phyloP scores from a whole-genome alignment of 352 stramenopile genomes.

The Heterotrichella gracilis region DNA sequence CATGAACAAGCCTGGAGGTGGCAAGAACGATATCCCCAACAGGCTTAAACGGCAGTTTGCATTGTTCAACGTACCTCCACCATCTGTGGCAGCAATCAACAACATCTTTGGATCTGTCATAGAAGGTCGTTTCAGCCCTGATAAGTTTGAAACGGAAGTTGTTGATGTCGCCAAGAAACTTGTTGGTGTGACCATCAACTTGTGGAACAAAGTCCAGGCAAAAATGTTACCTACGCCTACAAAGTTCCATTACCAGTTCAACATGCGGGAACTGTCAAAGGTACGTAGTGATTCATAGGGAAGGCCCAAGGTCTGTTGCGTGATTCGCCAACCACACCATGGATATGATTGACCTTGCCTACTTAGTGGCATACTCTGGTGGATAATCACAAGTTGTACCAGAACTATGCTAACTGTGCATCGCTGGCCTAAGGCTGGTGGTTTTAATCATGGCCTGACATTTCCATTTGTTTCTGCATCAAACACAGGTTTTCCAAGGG shows the following conservation, averaged over 20 bases:
- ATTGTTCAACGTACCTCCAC: slow-evolving; percentile 83
- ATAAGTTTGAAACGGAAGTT: slow-evolving; percentile 39
- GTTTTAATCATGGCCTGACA: too few species aligned
- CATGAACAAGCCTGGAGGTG: slow-evolving; percentile 79
- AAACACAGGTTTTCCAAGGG: slow-evolving; percentile 90
- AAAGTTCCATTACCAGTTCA: slow-evolving; percentile 98
- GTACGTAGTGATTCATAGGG: too few species aligned
- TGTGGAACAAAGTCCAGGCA: slow-evolving; percentile 82
- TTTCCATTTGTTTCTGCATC: too few species aligned
- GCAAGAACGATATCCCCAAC: slow-evolving; percentile 93
- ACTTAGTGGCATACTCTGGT: too few species aligned
- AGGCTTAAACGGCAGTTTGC: slow-evolving; percentile 94
- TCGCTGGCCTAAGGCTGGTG: too few species aligned
- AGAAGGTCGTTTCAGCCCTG: slow-evolving; percentile 49
- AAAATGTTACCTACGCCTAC: slow-evolving; percentile 77
- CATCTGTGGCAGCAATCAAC: slow-evolving; percentile 82
- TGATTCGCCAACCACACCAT: too few species aligned
- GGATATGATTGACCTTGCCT: too few species aligned
- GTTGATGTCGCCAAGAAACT: slow-evolving; percentile 53
- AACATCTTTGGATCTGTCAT: slow-evolving; percentile 97
- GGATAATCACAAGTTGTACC: too few species aligned
- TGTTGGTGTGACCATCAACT: slow-evolving; percentile 61
- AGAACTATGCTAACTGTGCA: too few species aligned
- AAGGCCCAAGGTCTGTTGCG: too few species aligned
- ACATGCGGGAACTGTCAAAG: slow-evolving; percentile 88